Evolutionary conservation across 2,329 filamentous ascomycete genomes (phyloP), one percentile per base, ranked within the genome.

Genomic region (Alternaria panax): DNA sequence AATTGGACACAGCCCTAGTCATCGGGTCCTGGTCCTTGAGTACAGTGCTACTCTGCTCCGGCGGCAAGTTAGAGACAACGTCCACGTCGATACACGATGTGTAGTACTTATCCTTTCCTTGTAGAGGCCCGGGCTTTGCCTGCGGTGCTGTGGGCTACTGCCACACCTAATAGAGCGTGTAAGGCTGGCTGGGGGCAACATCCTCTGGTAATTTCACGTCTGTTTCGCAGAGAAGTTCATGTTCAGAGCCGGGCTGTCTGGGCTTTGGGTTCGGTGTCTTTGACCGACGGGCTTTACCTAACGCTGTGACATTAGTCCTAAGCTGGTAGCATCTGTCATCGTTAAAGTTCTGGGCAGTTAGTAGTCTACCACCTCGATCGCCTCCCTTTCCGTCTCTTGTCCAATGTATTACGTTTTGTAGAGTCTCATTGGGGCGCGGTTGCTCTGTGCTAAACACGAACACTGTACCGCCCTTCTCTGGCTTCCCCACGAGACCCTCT

Each of bases 101-200:
- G 27, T 54, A 54, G 41, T 54, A 54, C 28, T 46, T 40, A n/a
- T 81, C 79, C 64, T 81, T 83, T 53, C 76, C 76, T 34, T 62
- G 84, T 57, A 7, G 75, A 69, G 71, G 68, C 18, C 77, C 53
- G 78, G 42, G 71, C 14, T 62, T 56, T 28, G 4, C 16, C 81
- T 75, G 66, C 30, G 61, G 63, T 75, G 56, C 74, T 27, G 87
- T 89, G 2, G 90, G 90, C 92, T 92, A 97, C 77, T 95, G 90
- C 93, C 93, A 97, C 52, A 96, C 88, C 93, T 93, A 97, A 82
- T 96, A 95, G 51, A 96, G 80, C 4, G 92, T 93, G 75, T 92
- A 91, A 36, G 83, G 83, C 22, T 86, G 84, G 38, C 87, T 86
- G 8, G 82, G 77, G 22, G 84, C 78, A 53, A 87, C 80, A 70